Conservation (phyloP, 352 stramenopile species). For the Vaucheria bursata region DNA sequence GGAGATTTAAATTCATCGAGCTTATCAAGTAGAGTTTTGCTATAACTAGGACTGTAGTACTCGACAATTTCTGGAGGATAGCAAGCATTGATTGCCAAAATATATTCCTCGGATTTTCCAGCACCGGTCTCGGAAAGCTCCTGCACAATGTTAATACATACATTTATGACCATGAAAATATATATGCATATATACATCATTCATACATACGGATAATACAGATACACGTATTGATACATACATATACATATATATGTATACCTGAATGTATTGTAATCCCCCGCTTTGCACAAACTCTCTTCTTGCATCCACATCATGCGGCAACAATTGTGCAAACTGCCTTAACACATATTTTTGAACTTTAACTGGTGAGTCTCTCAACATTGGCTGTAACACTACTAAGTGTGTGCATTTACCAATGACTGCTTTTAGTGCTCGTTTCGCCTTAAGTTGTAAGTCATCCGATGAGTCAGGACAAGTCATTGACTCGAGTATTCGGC, state of each 20-base stretch:
- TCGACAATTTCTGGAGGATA: constrained; percentile 89
- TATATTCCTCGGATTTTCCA: constrained; percentile 86
- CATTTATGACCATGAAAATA: background rate
- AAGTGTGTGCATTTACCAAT: constrained; percentile 83
- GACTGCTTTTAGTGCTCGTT: constrained; percentile 82
- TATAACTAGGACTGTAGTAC: constrained; percentile 91
- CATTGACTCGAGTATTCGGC: constrained; percentile 83
- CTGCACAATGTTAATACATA: too few species aligned
- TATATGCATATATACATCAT: background rate
- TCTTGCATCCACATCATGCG: constrained; percentile 79
- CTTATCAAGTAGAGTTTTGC: constrained; percentile 87
- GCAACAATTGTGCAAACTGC: constrained; percentile 84
- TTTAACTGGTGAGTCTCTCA: constrained; percentile 79
- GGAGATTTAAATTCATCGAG: constrained; percentile 85
- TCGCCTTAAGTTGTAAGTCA: constrained; percentile 83
- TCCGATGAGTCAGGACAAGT: constrained; percentile 78
- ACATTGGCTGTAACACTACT: constrained; percentile 75
- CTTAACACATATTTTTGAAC: constrained; percentile 92
- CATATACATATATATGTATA: too few species aligned
- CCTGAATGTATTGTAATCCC: constrained; percentile 73
- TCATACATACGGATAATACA: background rate
- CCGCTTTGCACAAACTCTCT: constrained; percentile 82
- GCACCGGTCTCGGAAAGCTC: constrained; percentile 76
- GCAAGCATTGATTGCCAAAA: constrained; percentile 88
- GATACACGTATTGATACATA: too few species aligned